Evolutionary conservation across 768 basidiomycete species (phyloP).

Genomic region (Dioszegia hungarica): DNA sequence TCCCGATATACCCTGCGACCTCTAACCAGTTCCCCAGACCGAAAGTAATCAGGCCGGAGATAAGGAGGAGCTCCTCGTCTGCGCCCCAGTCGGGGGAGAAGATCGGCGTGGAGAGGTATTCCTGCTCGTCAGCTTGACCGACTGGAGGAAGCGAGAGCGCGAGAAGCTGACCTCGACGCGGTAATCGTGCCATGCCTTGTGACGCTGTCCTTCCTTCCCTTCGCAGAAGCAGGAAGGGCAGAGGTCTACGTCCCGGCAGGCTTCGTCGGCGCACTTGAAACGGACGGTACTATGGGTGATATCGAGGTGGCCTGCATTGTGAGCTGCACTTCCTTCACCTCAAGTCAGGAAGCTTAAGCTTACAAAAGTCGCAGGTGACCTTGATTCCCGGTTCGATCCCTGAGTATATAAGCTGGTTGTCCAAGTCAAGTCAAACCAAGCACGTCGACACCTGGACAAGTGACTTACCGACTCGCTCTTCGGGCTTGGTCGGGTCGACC

Average conservation of each 20-base stretch:
- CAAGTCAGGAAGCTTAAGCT: not conserved
- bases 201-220: conserved; percentile 80
- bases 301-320: conserved; percentile 60
- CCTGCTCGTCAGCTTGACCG: conserved; percentile 54
- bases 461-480: conserved; percentile 33
- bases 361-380: conserved; percentile 48
- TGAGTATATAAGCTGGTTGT: conserved; percentile 2
- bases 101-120: conserved; percentile 93
- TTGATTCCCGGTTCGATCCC: conserved; percentile 48
- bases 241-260: conserved; percentile 76
- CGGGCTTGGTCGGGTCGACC: conserved; percentile 31
- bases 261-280: conserved; percentile 78
- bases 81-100: conserved; percentile 95
- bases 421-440: too few relatives aligned
- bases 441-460: too few relatives aligned
- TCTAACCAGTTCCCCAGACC: conserved; percentile 97
- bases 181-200: conserved; percentile 82
- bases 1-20: conserved; percentile 86
- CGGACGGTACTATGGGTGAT: conserved; percentile 86
- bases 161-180: conserved; percentile 69
- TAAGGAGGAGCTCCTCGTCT: conserved; percentile 89
- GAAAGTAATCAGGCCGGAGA: conserved; percentile 79
- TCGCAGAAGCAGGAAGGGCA: conserved; percentile 89
- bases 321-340: not conserved
- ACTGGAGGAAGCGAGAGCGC: conserved; percentile 1